phyloP scores from a whole-genome alignment of 2,329 filamentous ascomycete genomes.

The Gliomastix tumulicola region DNA sequence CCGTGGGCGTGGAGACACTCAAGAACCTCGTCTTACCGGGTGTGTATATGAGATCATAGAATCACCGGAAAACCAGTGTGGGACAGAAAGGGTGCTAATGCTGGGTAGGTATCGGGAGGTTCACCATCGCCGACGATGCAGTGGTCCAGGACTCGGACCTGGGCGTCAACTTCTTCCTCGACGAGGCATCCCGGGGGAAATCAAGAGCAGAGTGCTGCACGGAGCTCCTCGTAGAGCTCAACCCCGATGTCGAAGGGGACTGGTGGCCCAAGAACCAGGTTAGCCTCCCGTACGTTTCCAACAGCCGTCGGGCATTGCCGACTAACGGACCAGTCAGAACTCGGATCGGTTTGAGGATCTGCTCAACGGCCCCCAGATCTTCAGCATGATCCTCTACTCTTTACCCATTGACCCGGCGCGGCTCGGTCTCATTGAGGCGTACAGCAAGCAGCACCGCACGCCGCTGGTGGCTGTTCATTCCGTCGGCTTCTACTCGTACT shows the following conservation, averaged over 20 bases:
- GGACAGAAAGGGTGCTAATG: too few relatives aligned
- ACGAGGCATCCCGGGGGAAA: constrained; percentile 68
- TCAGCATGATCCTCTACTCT: constrained; percentile 49
- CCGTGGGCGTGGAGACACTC: constrained; percentile 81
- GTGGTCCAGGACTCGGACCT: constrained; percentile 75
- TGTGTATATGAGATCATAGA: too few relatives aligned
- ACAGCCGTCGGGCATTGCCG: too few relatives aligned
- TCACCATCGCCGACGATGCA: constrained; percentile 81
- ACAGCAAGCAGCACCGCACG: constrained; percentile 49
- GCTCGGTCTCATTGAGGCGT: constrained; percentile 36
- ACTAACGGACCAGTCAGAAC: too few relatives aligned
- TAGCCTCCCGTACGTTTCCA: constrained; percentile 8
- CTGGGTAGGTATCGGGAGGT: constrained; percentile 80
- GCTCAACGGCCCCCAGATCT: constrained; percentile 30
- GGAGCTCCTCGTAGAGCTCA: constrained; percentile 75
- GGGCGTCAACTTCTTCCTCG: constrained; percentile 95
- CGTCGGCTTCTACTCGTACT: constrained; percentile 87
- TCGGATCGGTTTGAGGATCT: constrained; percentile 32
- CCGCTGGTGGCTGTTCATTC: constrained; percentile 80
- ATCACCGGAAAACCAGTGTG: too few relatives aligned
- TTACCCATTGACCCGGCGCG: constrained; percentile 38
- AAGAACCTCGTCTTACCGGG: constrained; percentile 96
- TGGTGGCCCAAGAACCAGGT: constrained; percentile 51
- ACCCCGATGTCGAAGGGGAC: constrained; percentile 81
- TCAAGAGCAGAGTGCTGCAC: constrained; percentile 73